Base-by-base conservation (phyloP, 805 yeast species). In the Candida tibetensis region DNA sequence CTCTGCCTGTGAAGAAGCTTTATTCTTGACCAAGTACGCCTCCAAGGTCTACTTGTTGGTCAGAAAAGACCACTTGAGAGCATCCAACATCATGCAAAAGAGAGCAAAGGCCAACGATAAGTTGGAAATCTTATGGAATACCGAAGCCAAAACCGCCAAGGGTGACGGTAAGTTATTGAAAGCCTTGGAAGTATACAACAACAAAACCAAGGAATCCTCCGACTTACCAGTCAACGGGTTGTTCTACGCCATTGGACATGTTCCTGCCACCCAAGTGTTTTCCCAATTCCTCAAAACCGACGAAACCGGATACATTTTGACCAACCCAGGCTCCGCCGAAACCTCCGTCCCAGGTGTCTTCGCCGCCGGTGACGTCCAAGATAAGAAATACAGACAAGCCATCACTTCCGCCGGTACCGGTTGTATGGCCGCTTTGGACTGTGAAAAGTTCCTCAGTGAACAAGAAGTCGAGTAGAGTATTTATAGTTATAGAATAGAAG, bases 361-460 rank as follows among this genome's bases (percentile, higher is more conserved):
- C 53, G 99, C 99, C 44, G 99, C 99, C 43, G 99, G 99, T 69
- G 99, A 93, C 60, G 99, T 93, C 41, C 99, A 93, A 70, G 99
- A 93, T 69, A 83, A 87, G 66, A 79, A 78, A 62, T 93, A 91
- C 70, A 87, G 99, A 81, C 99, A 93, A 74, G 99, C 99, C 42
- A 88, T 93, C 60, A 93, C 99, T 29, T 89, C 97, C 63, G 99
- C 99, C n/a, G 99, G 99, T 59, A 77, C 96, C 47, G 99, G 99
- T 47, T 93, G 99, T 76, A 91, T 90, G 97, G 99, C 99, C 55
- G 99, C 95, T 44, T 77, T 93, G 45, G 98, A 93, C 57, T 87
- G 91, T 58, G 97, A 90, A 71, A 83, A 79, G 63, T 85, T 75
- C 64, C 62, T 90, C 45, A 69, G 91, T 32, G 95, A 85, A 41